Evolutionary conservation across 2,329 filamentous ascomycete species (phyloP).

Genomic region (Ciborinia camelliae): DNA sequence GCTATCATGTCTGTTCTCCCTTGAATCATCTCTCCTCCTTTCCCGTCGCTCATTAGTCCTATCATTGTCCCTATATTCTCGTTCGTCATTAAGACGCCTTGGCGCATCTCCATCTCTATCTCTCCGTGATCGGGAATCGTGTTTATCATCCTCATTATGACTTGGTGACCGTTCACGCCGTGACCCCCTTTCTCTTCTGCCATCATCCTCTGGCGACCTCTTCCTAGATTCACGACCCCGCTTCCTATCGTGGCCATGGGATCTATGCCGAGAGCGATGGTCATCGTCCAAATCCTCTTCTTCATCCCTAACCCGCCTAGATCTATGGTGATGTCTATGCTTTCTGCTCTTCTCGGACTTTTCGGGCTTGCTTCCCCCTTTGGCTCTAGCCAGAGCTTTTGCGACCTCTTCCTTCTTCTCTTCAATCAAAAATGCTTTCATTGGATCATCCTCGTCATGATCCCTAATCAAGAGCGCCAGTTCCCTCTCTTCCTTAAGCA

Average conservation of each 20-base stretch:
- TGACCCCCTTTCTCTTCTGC: constrained; percentile 10
- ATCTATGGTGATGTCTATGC: constrained; percentile 32
- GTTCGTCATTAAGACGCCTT: constrained; percentile 9
- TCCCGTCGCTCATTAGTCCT: constrained; percentile 2
- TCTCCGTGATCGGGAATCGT: constrained; percentile 19
- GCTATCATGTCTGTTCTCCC: constrained; percentile 18
- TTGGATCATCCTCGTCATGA: constrained; percentile 93
- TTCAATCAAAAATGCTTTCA: constrained; percentile 87
- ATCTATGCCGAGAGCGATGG: constrained; percentile 25
- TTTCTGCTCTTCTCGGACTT: constrained; percentile 28
- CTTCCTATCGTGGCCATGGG: constrained; percentile 8
- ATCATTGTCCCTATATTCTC: neutral
- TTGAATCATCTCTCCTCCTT: constrained; percentile 24
- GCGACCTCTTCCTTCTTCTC: constrained; percentile 89
- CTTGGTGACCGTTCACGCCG: constrained; percentile 14
- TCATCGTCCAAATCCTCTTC: constrained; percentile 21
- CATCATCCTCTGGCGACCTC: constrained; percentile 19
- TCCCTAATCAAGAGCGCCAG: constrained; percentile 70
- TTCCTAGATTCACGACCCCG: constrained; percentile 5
- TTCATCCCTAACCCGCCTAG: constrained; percentile 24
- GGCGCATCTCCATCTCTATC: constrained; percentile 20
- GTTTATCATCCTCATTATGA: constrained; percentile 8
- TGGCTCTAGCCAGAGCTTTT: constrained; percentile 58
- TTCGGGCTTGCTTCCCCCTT: constrained; percentile 34
- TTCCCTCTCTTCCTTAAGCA: constrained; percentile 79